These are phyloP conservation scores for Stenogyne calaminthoides DNA, from an alignment of 305 asterid genomes.

Conservation along the genomic window DNA sequence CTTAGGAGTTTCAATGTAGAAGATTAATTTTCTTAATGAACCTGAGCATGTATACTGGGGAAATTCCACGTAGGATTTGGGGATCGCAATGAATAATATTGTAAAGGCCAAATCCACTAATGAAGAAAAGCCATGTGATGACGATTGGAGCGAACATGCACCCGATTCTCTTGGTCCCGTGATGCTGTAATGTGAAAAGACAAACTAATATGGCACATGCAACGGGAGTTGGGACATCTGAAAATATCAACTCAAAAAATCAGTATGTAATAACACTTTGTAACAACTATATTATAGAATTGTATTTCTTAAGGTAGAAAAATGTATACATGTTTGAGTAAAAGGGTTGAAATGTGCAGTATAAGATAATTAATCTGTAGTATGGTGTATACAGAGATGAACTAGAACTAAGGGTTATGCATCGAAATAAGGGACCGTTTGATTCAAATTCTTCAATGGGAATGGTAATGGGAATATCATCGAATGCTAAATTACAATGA, in stretches of 20 bases:
- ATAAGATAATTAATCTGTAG: background rate
- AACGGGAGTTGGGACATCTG: slow-evolving; percentile 84
- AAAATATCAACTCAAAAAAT: slow-evolving; percentile 27
- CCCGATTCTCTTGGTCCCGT: slow-evolving; percentile 79
- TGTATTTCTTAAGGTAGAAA: background rate
- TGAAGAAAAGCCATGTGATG: slow-evolving; percentile 74
- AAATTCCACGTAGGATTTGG: slow-evolving; percentile 59
- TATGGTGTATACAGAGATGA: background rate
- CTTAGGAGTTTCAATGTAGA: slow-evolving; percentile 73
- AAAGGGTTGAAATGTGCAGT: too few relatives aligned
- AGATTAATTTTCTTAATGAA: slow-evolving; percentile 59
- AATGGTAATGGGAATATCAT: too few relatives aligned
- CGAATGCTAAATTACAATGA: too few relatives aligned
- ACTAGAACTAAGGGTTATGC: background rate
- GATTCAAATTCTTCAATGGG: too few relatives aligned
- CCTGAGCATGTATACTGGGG: slow-evolving; percentile 79
- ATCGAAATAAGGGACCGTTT: too few relatives aligned
- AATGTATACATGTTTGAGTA: background rate
- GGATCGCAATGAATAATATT: slow-evolving; percentile 55
- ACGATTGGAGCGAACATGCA: slow-evolving; percentile 87
- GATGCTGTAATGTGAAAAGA: slow-evolving; percentile 83
- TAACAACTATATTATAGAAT: background rate
- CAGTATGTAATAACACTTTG: background rate
- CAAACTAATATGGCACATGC: slow-evolving; percentile 84
- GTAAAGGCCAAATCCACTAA: slow-evolving; percentile 72